Evolutionary conservation across 192 early-diverging fungal species (phyloP).

Genomic region (Backusella liffmaniae): DNA sequence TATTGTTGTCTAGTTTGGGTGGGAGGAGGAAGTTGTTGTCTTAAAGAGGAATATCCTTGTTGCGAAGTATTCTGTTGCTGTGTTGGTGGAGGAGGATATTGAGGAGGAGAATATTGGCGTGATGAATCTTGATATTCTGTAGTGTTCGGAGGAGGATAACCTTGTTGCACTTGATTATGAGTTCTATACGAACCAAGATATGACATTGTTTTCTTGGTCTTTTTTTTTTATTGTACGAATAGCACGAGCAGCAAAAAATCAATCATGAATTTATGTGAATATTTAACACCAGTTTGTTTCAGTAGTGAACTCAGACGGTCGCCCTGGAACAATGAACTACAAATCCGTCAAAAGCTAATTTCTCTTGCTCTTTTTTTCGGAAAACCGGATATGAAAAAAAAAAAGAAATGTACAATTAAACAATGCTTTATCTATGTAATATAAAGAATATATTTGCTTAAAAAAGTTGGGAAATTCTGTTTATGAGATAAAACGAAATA

Average conservation of each 20-base stretch:
- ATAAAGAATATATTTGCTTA: too few species aligned
- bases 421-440: too few species aligned
- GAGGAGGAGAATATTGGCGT: not conserved
- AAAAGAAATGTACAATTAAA: too few species aligned
- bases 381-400: not conserved
- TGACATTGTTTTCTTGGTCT: constrained; percentile 8
- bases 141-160: not conserved
- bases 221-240: not conserved
- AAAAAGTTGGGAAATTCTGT: too few species aligned
- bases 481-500: too few species aligned
- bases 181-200: constrained; percentile 24
- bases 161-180: constrained; percentile 13
- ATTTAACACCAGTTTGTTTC: not conserved
- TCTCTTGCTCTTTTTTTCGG: not conserved
- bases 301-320: not conserved
- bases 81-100: not conserved
- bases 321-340: not conserved
- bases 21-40: constrained; percentile 7
- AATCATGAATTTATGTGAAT: not conserved
- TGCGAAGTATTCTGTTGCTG: not conserved
- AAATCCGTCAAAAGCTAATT: not conserved
- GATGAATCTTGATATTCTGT: not conserved
- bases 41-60: constrained; percentile 4
- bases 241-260: not conserved
- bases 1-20: not conserved